Evolutionary conservation across 495 filamentous ascomycete species (phyloP).

Genomic region (Penicillium coprophilum): DNA sequence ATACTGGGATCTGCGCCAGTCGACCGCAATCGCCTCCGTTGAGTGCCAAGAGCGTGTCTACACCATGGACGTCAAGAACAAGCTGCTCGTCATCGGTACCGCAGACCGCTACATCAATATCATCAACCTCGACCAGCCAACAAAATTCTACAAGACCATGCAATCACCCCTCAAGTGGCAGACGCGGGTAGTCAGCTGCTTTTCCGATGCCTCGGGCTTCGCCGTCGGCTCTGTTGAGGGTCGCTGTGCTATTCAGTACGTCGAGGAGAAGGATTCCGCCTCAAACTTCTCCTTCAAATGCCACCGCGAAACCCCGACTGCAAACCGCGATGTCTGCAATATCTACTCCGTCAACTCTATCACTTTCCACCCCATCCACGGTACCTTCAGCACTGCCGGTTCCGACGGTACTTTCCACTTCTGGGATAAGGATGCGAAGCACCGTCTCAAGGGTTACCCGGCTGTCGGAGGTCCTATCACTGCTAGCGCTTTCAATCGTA

Average conservation of each 20-base stretch:
- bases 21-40: constrained; percentile 61
- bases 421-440: constrained; percentile 88
- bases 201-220: constrained; percentile 78
- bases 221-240: constrained; percentile 88
- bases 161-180: constrained; percentile 87
- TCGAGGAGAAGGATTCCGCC: constrained; percentile 79
- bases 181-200: constrained; percentile 81
- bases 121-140: constrained; percentile 75
- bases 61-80: constrained; percentile 77
- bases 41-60: constrained; percentile 80
- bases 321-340: constrained; percentile 64
- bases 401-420: constrained; percentile 87
- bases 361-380: constrained; percentile 81
- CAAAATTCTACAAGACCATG: constrained; percentile 76
- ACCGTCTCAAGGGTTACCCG: constrained; percentile 85
- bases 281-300: constrained; percentile 93
- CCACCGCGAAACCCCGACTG: constrained; percentile 73
- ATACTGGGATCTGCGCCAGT: constrained; percentile 85
- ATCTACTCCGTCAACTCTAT: constrained; percentile 90
- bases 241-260: constrained; percentile 84
- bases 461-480: constrained; percentile 77
- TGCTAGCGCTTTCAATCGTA: constrained; percentile 72
- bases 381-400: constrained; percentile 88
- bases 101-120: constrained; percentile 89
- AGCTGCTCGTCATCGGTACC: constrained; percentile 76